Base-by-base conservation (phyloP, 305 asterid species). In the Fraxinus sp. region DNA sequence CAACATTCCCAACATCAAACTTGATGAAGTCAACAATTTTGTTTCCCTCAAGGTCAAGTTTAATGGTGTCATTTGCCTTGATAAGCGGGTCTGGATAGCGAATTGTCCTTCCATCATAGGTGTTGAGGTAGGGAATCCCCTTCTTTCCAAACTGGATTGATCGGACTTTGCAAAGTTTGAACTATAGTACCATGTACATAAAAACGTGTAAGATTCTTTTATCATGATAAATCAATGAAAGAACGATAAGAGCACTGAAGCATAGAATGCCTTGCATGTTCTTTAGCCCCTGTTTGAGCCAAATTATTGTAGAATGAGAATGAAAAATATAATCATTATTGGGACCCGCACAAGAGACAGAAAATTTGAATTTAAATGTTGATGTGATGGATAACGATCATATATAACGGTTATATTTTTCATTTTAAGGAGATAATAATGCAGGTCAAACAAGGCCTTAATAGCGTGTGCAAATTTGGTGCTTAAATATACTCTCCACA, bases 61-160 rank as follows among this genome's bases (percentile, higher is more conserved):
- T 75, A 13, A 75, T 20, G n/a, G 78, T 83, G 57, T 46, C 57
- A 46, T 46, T 46, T 13, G 57, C 57, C 57, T 46, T 46, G 57
- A 46, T 46, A 4, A 46, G 57, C 18, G 57, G 57, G 7, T 46
- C 57, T 46, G 57, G 57, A 46, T 46, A 83, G 33, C 85, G 85
- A 28, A 83, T 83, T 8, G 85, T 83, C 62, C 85, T 72, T 33
- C 85, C 85, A 78, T 83, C 85, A 52, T 83, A 78, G 22, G 85
- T 83, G 79, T 83, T 83, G 36, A 83, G n/a, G 82, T 78, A 83
- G 7, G 85, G 85, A 39, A 83, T 83, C 6, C 85, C 85, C 30
- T 83, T 83, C 70, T 78, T 73, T 32, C 85, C 85, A 24, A 83
- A 83, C 79, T 83, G 85, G 22, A 83, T 79, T 1, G 85, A 83